Percentiles rank a stretch among this genome's conserved stretches.
Conservation (phyloP, 106 monocot genomes). For the Dactylorhiza incarnata region DNA sequence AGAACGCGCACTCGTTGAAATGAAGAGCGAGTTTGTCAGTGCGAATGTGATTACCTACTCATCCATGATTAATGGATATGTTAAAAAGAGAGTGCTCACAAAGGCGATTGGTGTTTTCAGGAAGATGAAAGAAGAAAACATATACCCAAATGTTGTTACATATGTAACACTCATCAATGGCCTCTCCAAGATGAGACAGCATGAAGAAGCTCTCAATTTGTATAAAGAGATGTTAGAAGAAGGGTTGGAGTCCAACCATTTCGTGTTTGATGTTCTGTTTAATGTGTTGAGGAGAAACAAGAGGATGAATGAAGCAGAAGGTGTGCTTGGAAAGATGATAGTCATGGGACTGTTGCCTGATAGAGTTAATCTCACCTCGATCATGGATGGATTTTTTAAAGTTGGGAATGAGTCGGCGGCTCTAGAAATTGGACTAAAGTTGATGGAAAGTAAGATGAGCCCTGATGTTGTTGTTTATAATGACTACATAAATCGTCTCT, state of each 20-base stretch:
- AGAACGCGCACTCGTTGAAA: slow-evolving; percentile 42
- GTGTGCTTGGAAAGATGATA: slow-evolving; percentile 39
- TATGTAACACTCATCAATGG: slow-evolving; percentile 61
- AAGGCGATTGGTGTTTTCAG: slow-evolving; percentile 45
- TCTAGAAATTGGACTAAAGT: slow-evolving; percentile 48
- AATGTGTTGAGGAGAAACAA: slow-evolving; percentile 78
- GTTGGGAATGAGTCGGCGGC: slow-evolving; percentile 54
- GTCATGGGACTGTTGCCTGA: slow-evolving; percentile 44
- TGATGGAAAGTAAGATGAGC: slow-evolving; percentile 40
- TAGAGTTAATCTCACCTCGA: slow-evolving; percentile 74
- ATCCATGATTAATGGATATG: slow-evolving; percentile 66
- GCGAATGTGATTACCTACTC: slow-evolving; percentile 70
- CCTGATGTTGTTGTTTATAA: slow-evolving; percentile 76
- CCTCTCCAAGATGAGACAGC: slow-evolving; percentile 56
- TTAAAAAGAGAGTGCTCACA: slow-evolving; percentile 49
- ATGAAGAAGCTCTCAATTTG: slow-evolving; percentile 49
- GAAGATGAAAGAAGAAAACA: slow-evolving; percentile 58
- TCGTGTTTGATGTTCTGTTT: slow-evolving; percentile 48
- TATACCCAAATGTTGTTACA: slow-evolving; percentile 52
- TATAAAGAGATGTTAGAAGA: slow-evolving; percentile 47
- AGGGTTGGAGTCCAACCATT: slow-evolving; percentile 53
- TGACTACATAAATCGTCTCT: slow-evolving; percentile 78
- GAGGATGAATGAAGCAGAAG: slow-evolving; percentile 55
- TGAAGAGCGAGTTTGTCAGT: slow-evolving; percentile 30
- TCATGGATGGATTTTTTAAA: slow-evolving; percentile 86